Base-by-base conservation (phyloP, 2,329 filamentous ascomycete genomes). In the Ceratocystis diversiconidia region DNA sequence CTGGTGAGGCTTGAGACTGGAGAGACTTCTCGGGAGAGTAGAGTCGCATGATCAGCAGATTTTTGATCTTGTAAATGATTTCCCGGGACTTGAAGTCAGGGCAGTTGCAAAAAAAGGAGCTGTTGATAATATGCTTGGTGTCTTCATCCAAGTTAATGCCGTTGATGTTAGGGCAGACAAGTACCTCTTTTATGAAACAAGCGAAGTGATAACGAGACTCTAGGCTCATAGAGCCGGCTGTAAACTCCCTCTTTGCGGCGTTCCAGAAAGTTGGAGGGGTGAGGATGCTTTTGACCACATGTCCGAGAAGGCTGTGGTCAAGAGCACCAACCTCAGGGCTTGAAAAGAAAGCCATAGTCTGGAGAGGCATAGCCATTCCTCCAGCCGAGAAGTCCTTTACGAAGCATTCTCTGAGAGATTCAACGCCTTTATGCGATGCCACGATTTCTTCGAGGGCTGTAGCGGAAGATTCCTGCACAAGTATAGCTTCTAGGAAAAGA, bases 1-100 rank as follows among this genome's bases (percentile, higher is more conserved):
- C 88, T 0, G 86, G 30, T 28, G n/a, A 61, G 28, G 7, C 22
- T 19, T 10, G 15, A 30, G 30, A 25, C 19, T 32, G 22, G 17
- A 12, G 36, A 22, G 1, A 62, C 41, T 10, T 7, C 1, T 48
- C 46, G 8, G 46, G 17, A 7, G 46, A 48, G n/a, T 48, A 48
- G 6, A 48, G 46, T 10, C 46, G 46, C 17, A 48, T 2, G 3
- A 48, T 10, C n/a, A 48, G 5, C 41, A 65, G 41, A 10, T 62
- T 65, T 19, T 62, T 62, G 22, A 65, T 65, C 3, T 44, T 43
- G 12, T 28, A 17, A 46, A 22, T 30, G 12, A 61, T 19, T 19
- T 28, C n/a, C 0, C 17, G n/a, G 17, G 25, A 15, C 8, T 25
- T 55, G 55, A 30, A 12, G 15, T 50, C 57, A 1, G 19, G 19